Percentiles rank a stretch among this genome's conserved stretches.
Conservation (phyloP, 768 basidiomycete species). For the Lentinula detonsa region DNA sequence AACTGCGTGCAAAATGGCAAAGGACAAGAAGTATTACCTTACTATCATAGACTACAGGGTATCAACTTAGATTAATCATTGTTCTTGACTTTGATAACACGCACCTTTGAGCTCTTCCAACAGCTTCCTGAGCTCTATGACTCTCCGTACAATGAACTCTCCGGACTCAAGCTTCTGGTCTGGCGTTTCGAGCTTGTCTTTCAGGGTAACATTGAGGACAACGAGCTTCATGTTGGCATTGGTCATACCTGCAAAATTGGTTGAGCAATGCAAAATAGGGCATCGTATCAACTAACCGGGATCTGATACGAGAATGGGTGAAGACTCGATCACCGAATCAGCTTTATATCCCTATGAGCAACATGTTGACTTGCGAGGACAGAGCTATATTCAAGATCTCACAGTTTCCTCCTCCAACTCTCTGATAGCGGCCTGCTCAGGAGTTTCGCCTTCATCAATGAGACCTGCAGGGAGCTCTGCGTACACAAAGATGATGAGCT, state of each 20-base stretch:
- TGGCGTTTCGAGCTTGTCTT: constrained; percentile 63
- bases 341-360: constrained; percentile 56
- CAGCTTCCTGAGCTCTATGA: constrained; percentile 65
- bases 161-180: constrained; percentile 77
- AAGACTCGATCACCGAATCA: constrained; percentile 52
- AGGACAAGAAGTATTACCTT: background rate
- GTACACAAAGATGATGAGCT: background rate
- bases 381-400: background rate
- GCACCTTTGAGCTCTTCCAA: constrained; percentile 56
- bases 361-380: background rate
- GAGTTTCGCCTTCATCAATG: constrained; percentile 79
- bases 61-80: background rate
- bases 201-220: constrained; percentile 60
- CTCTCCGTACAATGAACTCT: constrained; percentile 72
- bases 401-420: constrained; percentile 89
- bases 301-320: constrained; percentile 59
- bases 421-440: constrained; percentile 75
- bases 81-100: background rate
- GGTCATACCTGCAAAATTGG: constrained; percentile 68
- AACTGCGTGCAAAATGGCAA: background rate
- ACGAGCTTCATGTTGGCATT: constrained; percentile 91
- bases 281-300: constrained; percentile 44
- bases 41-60: background rate
- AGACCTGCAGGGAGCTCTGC: constrained; percentile 34
- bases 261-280: constrained; percentile 3